Percentiles rank a stretch among this genome's conserved stretches.
Conservation (phyloP, 2,329 filamentous ascomycete genomes). For the Didymellaceae sp. region DNA sequence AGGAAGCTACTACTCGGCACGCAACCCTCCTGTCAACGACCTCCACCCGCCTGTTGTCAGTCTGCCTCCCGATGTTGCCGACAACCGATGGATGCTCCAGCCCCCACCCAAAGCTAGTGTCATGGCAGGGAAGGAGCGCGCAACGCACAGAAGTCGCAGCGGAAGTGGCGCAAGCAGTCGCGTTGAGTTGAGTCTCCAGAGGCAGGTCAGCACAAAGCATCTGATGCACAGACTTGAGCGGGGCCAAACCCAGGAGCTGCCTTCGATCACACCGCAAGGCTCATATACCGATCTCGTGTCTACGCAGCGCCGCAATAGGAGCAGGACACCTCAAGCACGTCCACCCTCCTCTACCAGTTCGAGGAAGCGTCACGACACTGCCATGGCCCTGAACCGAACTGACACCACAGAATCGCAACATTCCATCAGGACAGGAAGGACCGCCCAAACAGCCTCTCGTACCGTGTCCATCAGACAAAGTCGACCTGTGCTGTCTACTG, state of each 20-base stretch:
- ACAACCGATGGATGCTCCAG: constrained; percentile 89
- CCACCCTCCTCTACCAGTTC: constrained; percentile 42
- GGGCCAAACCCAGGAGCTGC: constrained; percentile 45
- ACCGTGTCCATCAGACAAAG: constrained; percentile 33
- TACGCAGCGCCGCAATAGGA: constrained; percentile 40
- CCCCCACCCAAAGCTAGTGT: constrained; percentile 87
- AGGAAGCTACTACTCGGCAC: constrained; percentile 48
- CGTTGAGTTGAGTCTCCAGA: constrained; percentile 45
- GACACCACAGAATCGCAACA: constrained; percentile 28
- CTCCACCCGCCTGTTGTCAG: constrained; percentile 84
- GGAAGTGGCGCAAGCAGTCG: constrained; percentile 51
- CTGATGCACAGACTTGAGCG: constrained; percentile 46
- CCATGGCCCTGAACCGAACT: constrained; percentile 29
- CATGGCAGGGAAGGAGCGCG: constrained; percentile 85
- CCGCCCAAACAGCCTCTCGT: constrained; percentile 24
- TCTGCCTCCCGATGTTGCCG: constrained; percentile 71
- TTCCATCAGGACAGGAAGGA: constrained; percentile 27
- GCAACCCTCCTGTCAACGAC: constrained; percentile 79
- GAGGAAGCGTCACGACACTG: constrained; percentile 38
- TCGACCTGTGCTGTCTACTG: constrained; percentile 44
- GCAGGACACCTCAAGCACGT: constrained; percentile 35
- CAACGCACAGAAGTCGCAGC: constrained; percentile 66
- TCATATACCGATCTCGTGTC: constrained; percentile 40
- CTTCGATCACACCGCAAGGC: constrained; percentile 45
- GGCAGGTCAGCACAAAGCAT: constrained; percentile 49